Conservation (phyloP, 2,329 filamentous ascomycete species). For the Exophiala lecanii-corni region DNA sequence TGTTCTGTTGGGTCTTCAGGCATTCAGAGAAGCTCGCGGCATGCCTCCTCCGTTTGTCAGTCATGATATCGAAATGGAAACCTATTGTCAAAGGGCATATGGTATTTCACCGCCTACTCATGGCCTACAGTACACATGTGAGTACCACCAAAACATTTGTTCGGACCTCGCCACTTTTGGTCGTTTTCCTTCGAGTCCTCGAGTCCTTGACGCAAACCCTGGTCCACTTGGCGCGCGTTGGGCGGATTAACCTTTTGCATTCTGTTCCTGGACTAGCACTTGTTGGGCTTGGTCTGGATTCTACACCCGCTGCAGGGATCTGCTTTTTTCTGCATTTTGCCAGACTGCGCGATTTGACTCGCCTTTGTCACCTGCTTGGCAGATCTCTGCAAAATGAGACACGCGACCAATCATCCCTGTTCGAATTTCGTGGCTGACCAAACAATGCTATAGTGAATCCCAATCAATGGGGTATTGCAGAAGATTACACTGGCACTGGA, state of each 20-base stretch:
- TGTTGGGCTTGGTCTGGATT: slow-evolving; percentile 6
- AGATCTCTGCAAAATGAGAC: neutral
- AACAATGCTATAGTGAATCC: slow-evolving; percentile 44
- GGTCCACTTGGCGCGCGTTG: slow-evolving; percentile 7
- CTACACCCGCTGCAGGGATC: slow-evolving; percentile 3
- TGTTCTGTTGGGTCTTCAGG: slow-evolving; percentile 47
- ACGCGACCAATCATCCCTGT: slow-evolving; percentile 9
- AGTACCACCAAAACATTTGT: too few relatives aligned
- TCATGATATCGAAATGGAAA: slow-evolving; percentile 34
- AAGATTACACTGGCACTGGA: slow-evolving; percentile 32
- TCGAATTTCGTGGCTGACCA: slow-evolving; percentile 7
- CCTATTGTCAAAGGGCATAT: slow-evolving; percentile 42
- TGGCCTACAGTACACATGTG: slow-evolving; percentile 46
- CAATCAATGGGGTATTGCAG: slow-evolving; percentile 51
- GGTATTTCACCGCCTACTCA: slow-evolving; percentile 44
- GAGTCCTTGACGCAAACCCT: slow-evolving; percentile 4
- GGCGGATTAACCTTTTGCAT: slow-evolving; percentile 3
- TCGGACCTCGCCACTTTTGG: slow-evolving; percentile 3
- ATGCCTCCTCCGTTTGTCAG: slow-evolving; percentile 43
- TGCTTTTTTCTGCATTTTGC: neutral
- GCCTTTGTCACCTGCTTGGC: slow-evolving; percentile 1
- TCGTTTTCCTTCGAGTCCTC: neutral
- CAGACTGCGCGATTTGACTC: neutral
- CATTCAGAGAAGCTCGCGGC: slow-evolving; percentile 40
- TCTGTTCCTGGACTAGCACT: slow-evolving; percentile 8